Conservation (phyloP, 441 rosid species). For the Theobroma grandiflorum region DNA sequence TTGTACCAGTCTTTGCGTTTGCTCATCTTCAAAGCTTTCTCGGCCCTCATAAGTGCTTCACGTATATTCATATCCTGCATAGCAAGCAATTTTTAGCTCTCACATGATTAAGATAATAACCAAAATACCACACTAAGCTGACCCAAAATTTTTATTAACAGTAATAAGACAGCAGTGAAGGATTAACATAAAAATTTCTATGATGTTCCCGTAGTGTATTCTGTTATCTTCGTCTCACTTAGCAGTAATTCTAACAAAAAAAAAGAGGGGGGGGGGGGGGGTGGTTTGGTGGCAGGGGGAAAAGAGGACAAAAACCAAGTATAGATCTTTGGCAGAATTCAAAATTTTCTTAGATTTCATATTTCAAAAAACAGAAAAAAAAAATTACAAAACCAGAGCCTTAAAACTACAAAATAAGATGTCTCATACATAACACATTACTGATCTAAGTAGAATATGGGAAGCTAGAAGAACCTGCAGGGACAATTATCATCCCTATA, state of each 20-base stretch:
- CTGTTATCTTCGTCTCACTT: neutral
- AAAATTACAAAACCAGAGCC: neutral
- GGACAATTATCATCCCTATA: conserved; percentile 7
- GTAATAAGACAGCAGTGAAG: neutral
- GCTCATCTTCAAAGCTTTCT: conserved; percentile 95
- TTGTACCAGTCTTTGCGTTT: conserved; percentile 97
- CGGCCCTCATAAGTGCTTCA: conserved; percentile 84
- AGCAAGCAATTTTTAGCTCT: conserved; percentile 22
- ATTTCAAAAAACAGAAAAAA: neutral
- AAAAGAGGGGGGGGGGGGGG: too few species aligned
- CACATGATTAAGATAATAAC: conserved; percentile 8
- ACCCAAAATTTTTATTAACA: neutral
- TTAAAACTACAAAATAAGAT: neutral
- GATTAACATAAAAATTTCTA: neutral
- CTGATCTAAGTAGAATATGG: neutral
- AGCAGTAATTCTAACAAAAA: neutral
- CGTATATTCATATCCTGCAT: conserved; percentile 82
- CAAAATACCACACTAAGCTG: neutral
- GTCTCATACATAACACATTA: neutral
- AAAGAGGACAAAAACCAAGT: neutral
- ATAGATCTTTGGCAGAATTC: neutral
- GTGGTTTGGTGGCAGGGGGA: too few species aligned
- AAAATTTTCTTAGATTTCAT: neutral
- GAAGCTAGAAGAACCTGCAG: neutral
- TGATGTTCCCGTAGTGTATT: neutral